A percentile compares a stretch with the other conserved stretches of the same genome.
Evolutionary conservation across 345 rosid genomes (phyloP).

Genomic region (Crucihimalaya himalaica): DNA sequence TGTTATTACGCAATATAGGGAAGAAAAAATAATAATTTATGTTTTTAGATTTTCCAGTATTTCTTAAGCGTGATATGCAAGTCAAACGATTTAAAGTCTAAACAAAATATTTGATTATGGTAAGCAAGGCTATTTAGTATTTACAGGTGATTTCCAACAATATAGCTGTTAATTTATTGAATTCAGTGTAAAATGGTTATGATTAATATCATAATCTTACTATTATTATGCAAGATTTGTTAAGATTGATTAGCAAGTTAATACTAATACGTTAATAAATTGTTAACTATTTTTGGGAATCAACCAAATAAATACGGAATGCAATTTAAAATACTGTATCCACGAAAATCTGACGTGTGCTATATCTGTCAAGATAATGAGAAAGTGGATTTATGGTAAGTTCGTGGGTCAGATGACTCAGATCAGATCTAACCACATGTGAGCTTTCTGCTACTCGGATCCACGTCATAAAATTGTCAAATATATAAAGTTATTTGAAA

Average conservation of each 20-base stretch:
- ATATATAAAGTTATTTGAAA: constrained; percentile 1
- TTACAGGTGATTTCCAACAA: neutral
- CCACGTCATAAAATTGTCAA: constrained; percentile 28
- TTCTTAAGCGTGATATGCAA: neutral
- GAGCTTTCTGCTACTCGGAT: constrained; percentile 23
- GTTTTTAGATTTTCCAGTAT: neutral
- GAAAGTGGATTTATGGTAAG: constrained; percentile 16
- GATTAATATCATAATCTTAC: neutral
- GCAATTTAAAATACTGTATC: neutral
- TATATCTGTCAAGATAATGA: constrained; percentile 34
- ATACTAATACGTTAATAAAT: neutral
- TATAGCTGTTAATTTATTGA: neutral
- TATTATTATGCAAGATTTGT: neutral
- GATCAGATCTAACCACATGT: constrained; percentile 29
- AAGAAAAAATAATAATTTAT: neutral
- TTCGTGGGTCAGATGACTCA: constrained; percentile 1
- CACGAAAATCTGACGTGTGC: constrained; percentile 29
- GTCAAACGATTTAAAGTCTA: neutral
- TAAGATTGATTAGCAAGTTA: neutral
- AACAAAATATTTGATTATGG: neutral
- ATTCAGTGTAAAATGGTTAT: neutral
- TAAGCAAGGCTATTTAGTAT: neutral
- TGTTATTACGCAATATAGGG: too few species aligned
- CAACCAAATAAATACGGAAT: neutral
- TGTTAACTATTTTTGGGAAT: neutral